Base-by-base conservation (phyloP, 2,329 filamentous ascomycete species). In the Thielaviopsis musarum region DNA sequence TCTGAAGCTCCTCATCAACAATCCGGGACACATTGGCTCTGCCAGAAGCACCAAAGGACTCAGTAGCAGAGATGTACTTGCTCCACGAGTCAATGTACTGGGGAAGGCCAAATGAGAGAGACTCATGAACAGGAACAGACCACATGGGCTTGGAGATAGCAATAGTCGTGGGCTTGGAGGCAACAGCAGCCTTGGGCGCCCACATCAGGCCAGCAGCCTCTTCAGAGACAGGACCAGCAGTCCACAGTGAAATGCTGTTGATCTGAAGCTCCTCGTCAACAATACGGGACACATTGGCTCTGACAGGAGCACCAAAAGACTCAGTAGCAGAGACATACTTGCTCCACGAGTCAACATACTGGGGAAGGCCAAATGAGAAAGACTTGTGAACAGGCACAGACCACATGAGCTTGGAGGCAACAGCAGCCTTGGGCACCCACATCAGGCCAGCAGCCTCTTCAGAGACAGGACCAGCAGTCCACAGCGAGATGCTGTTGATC, bases 291-390 rank as follows among this genome's bases (percentile, higher is more conserved):
- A 30, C 54, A 17, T 49, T 54, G 38, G 52, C 49, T 48, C 41
- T 55, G 21, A 24, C 21, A 28, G 17, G 21, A 48, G 28, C 49
- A 13, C 30, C 19, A 19, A 54, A 19, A 19, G 49, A 52, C 26
- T 61, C 55, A 30, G 56, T 52, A 12, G 52, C 52, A 30, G 45
- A 26, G n/a, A 58, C 21, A 26, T 61, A 61, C 56, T 58, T 61
- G 28, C 55, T 48, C 59, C 60, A 62, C 2, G 52, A n/a, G 45
- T 13, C n/a, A n/a, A n/a, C n/a, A n/a, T n/a, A 49, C 17, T 57
- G 55, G 22, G 48, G 48, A 5, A 57, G 24, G 2, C 55, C 55
- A 30, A 57, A 51, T 21, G 22, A 49, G n/a, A 9, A 2, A 19
- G 45, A 19, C 17, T 49, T 2, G n/a, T 21, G n/a, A 21, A 49